phyloP scores from a whole-genome alignment of 2,329 filamentous ascomycete genomes.

The Venturia pyrina region DNA sequence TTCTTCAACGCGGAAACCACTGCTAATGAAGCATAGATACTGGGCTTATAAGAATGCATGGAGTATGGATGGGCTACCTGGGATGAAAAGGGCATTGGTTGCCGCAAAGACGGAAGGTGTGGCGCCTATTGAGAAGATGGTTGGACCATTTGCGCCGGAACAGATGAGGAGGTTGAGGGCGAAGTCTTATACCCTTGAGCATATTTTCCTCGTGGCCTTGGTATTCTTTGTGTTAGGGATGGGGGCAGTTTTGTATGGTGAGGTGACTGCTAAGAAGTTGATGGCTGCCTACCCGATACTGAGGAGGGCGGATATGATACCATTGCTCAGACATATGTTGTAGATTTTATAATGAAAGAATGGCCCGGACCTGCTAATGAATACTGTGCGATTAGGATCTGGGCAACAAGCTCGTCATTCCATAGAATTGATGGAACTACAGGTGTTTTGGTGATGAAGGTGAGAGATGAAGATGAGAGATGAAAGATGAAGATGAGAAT shows the following conservation, averaged over 20 bases:
- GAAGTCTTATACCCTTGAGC: not conserved
- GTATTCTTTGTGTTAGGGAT: slow-evolving; percentile 3
- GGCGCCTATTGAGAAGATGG: slow-evolving; percentile 34
- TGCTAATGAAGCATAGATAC: slow-evolving; percentile 21
- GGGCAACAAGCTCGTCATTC: too few relatives aligned
- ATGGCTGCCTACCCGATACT: not conserved
- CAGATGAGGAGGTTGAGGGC: not conserved
- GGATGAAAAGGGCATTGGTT: slow-evolving; percentile 29
- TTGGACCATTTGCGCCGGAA: slow-evolving; percentile 24
- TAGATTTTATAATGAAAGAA: too few relatives aligned
- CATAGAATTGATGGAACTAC: too few relatives aligned
- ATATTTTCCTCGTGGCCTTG: not conserved
- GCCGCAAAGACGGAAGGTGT: slow-evolving; percentile 27
- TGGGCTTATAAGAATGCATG: slow-evolving; percentile 36
- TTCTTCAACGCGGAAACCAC: not conserved
- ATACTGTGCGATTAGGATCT: too few relatives aligned
- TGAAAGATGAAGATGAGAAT: too few relatives aligned
- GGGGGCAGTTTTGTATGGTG: not conserved
- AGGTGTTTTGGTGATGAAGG: too few relatives aligned
- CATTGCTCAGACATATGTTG: not conserved
- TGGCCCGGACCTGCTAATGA: too few relatives aligned
- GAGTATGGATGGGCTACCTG: slow-evolving; percentile 35
- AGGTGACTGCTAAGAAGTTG: not conserved
- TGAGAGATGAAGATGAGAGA: too few relatives aligned
- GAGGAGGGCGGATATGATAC: not conserved